Base-by-base conservation (phyloP, 2,329 filamentous ascomycete species). In the Kalmusia sp. region DNA sequence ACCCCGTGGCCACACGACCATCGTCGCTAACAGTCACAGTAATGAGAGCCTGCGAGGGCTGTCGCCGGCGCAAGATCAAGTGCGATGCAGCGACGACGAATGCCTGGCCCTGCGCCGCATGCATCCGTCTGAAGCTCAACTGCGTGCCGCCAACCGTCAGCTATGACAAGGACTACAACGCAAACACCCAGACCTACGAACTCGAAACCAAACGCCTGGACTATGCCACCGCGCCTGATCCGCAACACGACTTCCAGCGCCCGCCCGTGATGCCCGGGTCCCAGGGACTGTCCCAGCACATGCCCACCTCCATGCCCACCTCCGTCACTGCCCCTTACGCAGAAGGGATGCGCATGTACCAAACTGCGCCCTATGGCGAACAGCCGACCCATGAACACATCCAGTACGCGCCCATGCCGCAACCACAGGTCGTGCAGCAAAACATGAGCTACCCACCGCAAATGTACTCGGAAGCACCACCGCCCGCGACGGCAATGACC, bases 21-120 rank as follows among this genome's bases (percentile, higher is more conserved):
- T 40, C 44, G 33, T 15, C 62, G 59, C 70, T 74, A 59, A 74
- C 57, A 47, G 31, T 22, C 15, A 45, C 54, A 96, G 93, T 97
- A 47, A 97, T 96, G 92, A 88, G 95, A 80, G 95, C 93, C 51
- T 98, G 93, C 75, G 93, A 97, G 78, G 93, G 93, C 55, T 98
- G 93, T 72, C 86, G 93, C 57, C 88, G 92, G 76, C 87, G 93
- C 69, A 99, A 99, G 77, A 99, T 99, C 73, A 96, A 96, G 76
- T 99, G 93, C 78, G 95, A 98, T 79, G 92, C 93, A 47, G 93
- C 93, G 17, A 96, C 93, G 12, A 97, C 93, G 34, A 97, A 98
- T 74, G 92, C 92, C 31, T 98, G 95, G 93, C 95, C 95, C 24
- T 98, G 93, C 76, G 95, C 93, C 34, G 92, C 95, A 30, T 99